These are phyloP conservation scores for Leavenworthia alabamica DNA, from an alignment of 345 rosid species.

Conservation along the genomic window DNA sequence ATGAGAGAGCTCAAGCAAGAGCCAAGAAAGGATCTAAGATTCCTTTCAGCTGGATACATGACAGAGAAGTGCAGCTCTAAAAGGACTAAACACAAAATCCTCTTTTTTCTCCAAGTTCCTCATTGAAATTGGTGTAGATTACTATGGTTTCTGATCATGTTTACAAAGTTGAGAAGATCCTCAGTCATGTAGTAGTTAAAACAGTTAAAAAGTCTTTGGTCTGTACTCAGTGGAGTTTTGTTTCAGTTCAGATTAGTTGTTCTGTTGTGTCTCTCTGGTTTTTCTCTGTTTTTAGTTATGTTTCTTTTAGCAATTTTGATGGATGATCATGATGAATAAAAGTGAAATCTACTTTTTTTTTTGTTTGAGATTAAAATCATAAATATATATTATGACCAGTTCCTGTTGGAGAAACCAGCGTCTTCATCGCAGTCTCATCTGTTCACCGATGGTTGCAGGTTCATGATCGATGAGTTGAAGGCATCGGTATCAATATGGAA, in stretches of 20 bases:
- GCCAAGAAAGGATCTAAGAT: conserved; percentile 48
- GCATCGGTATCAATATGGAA: conserved; percentile 92
- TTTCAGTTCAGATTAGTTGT: conserved; percentile 25
- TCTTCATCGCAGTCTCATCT: conserved; percentile 73
- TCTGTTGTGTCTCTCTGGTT: not conserved
- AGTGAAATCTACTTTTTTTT: too few species aligned
- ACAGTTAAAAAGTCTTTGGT: conserved; percentile 22
- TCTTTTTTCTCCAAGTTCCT: not conserved
- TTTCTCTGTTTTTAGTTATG: conserved; percentile 6
- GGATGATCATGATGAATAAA: conserved; percentile 9
- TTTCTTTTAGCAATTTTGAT: conserved; percentile 38
- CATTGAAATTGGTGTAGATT: conserved; percentile 37
- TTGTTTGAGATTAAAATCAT: too few species aligned
- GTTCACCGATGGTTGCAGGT: conserved; percentile 88
- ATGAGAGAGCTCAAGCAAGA: conserved; percentile 74
- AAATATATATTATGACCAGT: too few species aligned
- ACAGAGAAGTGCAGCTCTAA: conserved; percentile 63
- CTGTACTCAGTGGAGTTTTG: conserved; percentile 28
- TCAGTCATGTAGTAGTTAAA: conserved; percentile 23
- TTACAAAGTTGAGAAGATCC: conserved; percentile 34
- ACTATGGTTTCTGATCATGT: conserved; percentile 39
- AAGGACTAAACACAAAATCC: not conserved
- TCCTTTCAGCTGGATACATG: conserved; percentile 84
- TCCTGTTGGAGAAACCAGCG: conserved; percentile 82
- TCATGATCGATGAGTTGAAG: conserved; percentile 71